phyloP scores from a whole-genome alignment of 2,329 filamentous ascomycete genomes.

The Grosmannia huntii region DNA sequence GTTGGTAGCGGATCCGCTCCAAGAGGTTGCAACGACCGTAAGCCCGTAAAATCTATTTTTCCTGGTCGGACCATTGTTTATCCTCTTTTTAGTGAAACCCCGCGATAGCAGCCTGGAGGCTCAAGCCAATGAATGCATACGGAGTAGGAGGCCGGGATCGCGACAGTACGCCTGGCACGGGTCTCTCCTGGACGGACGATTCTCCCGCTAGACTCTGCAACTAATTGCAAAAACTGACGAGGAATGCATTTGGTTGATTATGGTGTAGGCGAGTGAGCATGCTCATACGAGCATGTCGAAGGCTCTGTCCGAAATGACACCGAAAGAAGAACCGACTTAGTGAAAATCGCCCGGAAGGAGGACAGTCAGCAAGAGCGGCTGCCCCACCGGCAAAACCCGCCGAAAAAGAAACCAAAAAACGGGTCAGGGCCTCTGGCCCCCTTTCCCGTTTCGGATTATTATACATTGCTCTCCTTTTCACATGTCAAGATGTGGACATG shows the following conservation, averaged over 20 bases:
- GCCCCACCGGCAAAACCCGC: neutral
- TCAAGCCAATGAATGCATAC: neutral
- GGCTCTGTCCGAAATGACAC: constrained; percentile 1
- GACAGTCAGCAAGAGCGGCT: neutral
- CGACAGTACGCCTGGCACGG: too few species aligned
- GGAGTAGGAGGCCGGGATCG: too few species aligned
- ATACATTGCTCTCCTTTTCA: constrained; percentile 1
- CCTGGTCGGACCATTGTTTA: neutral
- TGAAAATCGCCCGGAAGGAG: neutral
- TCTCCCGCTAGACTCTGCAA: too few species aligned
- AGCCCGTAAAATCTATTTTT: neutral
- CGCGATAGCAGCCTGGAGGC: neutral
- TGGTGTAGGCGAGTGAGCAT: neutral
- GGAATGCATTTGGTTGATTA: neutral
- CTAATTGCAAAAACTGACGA: neutral
- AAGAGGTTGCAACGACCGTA: neutral
- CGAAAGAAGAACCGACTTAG: neutral
- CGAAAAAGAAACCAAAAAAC: neutral
- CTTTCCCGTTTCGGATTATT: neutral
- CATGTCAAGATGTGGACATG: neutral
- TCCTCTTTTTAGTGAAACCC: neutral
- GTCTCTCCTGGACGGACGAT: too few species aligned
- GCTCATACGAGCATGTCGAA: neutral
- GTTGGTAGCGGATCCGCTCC: neutral
- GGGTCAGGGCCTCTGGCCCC: neutral